Evolutionary conservation across 257 asterid genomes (phyloP), one percentile per base, ranked within the genome.

Genomic region (Scutellaria galericulata): DNA sequence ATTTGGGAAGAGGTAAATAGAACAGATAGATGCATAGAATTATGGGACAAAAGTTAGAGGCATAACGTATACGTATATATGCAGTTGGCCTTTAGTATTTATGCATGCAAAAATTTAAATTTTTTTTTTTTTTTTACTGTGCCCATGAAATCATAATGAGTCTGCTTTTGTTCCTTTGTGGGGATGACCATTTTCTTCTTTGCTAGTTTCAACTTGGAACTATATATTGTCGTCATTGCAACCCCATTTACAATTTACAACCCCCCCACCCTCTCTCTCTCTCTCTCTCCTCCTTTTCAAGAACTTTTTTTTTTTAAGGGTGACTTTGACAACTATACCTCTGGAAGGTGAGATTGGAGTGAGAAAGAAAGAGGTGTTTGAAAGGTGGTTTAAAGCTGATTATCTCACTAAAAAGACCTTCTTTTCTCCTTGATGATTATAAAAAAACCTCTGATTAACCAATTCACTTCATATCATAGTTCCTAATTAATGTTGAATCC

Each of bases 341-440:
- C 66, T 68, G 22, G 55, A 45, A 75, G 75, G 55, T 48, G 48
- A 77, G 35, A 18, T 50, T 22, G 64, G 77, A 47, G 53, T 13
- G 9, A 55, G 73, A 79, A 41, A 56, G 7, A 7, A 20, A 41
- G 76, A 72, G 48, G 69, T 18, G 46, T 65, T 44, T 67, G 60
- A 81, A 75, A 71, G 84, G 27, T 24, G 37, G 37, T 82, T 80
- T 73, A 86, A 88, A 84, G 87, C 88, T 71, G 81, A 83, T 78
- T 31, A 79, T 75, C 73, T 71, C 71, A 82, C 84, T 87, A 73
- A 81, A 81, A 86, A 84, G 73, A 76, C 78, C 83, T 48, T 48
- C 81, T 81, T 76, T 86, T 86, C 78, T 64, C 42, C n/a, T 67
- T 56, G 37, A 31, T 31, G 37, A 31, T 31, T 31, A 31, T 31